Percentiles rank a stretch among this genome's conserved stretches.
Conservation (phyloP, 73 alveolate species). For the Paramecium tetraurelia region DNA sequence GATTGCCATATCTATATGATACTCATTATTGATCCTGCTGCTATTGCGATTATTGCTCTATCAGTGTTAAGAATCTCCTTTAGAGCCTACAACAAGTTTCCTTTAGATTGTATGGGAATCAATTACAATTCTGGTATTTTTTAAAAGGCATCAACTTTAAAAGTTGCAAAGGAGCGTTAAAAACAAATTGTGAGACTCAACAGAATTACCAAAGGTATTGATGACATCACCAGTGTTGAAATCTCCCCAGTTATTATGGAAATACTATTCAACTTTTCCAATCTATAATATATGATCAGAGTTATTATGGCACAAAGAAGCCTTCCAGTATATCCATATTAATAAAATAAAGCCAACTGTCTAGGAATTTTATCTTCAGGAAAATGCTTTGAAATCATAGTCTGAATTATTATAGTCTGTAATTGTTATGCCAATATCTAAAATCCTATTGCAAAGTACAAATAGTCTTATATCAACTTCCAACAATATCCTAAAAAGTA, state of each 20-base stretch:
- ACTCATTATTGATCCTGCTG: conserved; percentile 35
- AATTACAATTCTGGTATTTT: background rate
- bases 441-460: conserved; percentile 43
- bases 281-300: background rate
- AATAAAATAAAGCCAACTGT: background rate
- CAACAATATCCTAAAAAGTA: background rate
- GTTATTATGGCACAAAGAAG: background rate
- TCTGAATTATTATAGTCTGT: background rate
- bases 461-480: background rate
- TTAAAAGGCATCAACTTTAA: background rate
- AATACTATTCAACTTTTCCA: background rate
- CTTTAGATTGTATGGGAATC: background rate
- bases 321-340: background rate
- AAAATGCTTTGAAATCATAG: background rate
- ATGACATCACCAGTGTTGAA: background rate
- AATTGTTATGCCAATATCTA: background rate
- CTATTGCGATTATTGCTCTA: conserved; percentile 18
- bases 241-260: background rate
- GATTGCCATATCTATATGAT: background rate
- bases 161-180: background rate
- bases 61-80: background rate
- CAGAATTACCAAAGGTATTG: background rate
- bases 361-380: background rate
- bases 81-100: background rate
- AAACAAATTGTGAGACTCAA: background rate